Conservation (phyloP, 192 early-diverging fungal species). For the Pilaira anomala region DNA sequence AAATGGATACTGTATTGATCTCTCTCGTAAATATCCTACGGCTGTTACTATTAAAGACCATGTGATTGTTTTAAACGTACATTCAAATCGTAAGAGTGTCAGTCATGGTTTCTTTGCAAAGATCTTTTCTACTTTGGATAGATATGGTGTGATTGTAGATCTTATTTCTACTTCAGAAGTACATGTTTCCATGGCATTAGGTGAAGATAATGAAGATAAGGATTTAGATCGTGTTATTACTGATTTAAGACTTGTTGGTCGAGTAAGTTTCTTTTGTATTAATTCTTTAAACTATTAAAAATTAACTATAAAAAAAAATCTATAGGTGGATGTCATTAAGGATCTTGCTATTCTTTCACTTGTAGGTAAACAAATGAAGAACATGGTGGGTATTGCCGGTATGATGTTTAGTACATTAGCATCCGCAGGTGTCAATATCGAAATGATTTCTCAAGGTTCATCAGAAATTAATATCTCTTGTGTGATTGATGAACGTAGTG, state of each 20-base stretch:
- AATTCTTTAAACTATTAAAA: no score
- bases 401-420: conserved; percentile 93
- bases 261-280: conserved; percentile 47
- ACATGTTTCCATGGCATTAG: conserved; percentile 87
- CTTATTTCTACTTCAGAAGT: conserved; percentile 92
- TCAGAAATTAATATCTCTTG: conserved; percentile 99
- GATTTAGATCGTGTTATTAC: conserved; percentile 78
- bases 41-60: conserved; percentile 99
- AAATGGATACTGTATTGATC: conserved; percentile 72
- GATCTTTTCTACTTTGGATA: conserved; percentile 90
- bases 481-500: conserved; percentile 78
- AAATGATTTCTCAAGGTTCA: conserved; percentile 99
- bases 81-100: conserved; percentile 94
- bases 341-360: conserved; percentile 95
- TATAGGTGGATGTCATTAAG: conserved; percentile 72
- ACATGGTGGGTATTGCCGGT: conserved; percentile 94
- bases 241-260: conserved; percentile 76
- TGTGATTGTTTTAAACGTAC: conserved; percentile 93
- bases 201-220: conserved; percentile 54
- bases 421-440: conserved; percentile 88
- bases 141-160: conserved; percentile 90
- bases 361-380: conserved; percentile 94
- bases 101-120: conserved; percentile 97
- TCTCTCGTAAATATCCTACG: conserved; percentile 81
- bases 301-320: no score